A percentile compares a stretch with the other conserved stretches of the same genome.
Evolutionary conservation across 2,329 filamentous ascomycete genomes (phyloP).

Genomic region (Diaporthe vexans): DNA sequence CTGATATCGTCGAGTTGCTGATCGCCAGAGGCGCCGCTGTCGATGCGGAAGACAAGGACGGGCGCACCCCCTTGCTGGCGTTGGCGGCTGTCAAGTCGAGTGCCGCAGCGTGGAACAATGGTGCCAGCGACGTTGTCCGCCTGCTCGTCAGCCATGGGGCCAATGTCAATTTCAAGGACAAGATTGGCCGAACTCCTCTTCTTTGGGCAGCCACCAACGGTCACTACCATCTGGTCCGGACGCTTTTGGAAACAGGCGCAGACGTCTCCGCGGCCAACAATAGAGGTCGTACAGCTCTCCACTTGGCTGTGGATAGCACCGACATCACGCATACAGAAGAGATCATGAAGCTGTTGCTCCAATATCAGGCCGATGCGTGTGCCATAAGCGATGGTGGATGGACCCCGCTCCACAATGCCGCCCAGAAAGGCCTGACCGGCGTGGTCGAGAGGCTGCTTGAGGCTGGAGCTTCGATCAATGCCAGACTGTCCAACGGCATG

Average conservation of each 20-base stretch:
- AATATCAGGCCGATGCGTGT: conserved; percentile 50
- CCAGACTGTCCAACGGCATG: conserved; percentile 64
- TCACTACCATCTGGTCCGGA: conserved; percentile 59
- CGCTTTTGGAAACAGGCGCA: conserved; percentile 52
- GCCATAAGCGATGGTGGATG: conserved; percentile 56
- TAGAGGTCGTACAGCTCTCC: conserved; percentile 61
- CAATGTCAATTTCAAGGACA: conserved; percentile 56
- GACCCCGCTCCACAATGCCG: conserved; percentile 59
- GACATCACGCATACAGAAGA: conserved; percentile 46
- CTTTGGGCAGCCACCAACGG: conserved; percentile 72
- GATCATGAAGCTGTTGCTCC: conserved; percentile 55
- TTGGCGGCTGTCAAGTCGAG: conserved; percentile 53
- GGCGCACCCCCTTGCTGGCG: conserved; percentile 54
- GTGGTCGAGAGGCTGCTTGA: conserved; percentile 56
- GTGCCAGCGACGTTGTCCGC: conserved; percentile 54
- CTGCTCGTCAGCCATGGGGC: conserved; percentile 54
- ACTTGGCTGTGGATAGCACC: conserved; percentile 62
- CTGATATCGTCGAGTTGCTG: conserved; percentile 51
- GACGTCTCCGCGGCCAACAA: conserved; percentile 59
- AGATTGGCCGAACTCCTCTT: conserved; percentile 66
- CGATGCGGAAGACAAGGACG: conserved; percentile 53
- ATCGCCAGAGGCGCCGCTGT: conserved; percentile 51
- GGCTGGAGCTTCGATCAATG: conserved; percentile 60
- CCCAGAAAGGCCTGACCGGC: conserved; percentile 52
- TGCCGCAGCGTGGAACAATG: conserved; percentile 51